Conservation (phyloP, 2,329 filamentous ascomycete genomes). For the Trichoderma breve region DNA sequence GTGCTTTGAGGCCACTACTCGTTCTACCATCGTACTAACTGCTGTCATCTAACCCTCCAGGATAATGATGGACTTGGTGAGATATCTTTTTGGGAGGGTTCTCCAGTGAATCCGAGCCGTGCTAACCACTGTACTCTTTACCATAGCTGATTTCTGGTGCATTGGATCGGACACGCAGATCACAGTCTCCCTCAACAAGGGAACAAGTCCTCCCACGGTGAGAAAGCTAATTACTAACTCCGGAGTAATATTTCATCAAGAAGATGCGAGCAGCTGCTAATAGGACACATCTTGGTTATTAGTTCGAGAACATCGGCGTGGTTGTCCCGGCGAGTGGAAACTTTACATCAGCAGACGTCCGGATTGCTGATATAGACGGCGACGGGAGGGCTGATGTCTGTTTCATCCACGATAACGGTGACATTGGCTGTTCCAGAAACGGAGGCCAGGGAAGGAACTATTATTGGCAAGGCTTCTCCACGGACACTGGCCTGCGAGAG, state of each 20-base stretch:
- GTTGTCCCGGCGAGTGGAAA: background rate
- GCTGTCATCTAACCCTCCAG: background rate
- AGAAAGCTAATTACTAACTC: background rate
- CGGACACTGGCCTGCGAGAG: background rate
- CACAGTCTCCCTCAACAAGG: constrained; percentile 3
- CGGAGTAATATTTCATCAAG: background rate
- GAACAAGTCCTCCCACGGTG: constrained; percentile 1
- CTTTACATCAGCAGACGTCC: background rate
- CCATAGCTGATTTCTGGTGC: background rate
- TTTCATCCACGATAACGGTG: background rate
- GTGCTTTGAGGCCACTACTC: background rate
- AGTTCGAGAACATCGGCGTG: constrained; percentile 1
- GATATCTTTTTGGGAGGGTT: background rate
- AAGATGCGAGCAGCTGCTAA: background rate
- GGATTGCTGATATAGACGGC: constrained; percentile 1
- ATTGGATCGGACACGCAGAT: background rate
- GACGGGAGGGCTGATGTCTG: background rate
- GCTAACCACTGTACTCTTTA: background rate
- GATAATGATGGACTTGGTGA: constrained; percentile 1
- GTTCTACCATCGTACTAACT: background rate
- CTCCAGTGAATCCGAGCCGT: background rate
- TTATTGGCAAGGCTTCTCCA: background rate
- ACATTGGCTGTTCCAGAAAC: constrained; percentile 1
- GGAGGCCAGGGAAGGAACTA: background rate
- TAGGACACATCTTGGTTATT: background rate